Base-by-base conservation (phyloP, 805 yeast genomes). In the Kazachstania taianensis region DNA sequence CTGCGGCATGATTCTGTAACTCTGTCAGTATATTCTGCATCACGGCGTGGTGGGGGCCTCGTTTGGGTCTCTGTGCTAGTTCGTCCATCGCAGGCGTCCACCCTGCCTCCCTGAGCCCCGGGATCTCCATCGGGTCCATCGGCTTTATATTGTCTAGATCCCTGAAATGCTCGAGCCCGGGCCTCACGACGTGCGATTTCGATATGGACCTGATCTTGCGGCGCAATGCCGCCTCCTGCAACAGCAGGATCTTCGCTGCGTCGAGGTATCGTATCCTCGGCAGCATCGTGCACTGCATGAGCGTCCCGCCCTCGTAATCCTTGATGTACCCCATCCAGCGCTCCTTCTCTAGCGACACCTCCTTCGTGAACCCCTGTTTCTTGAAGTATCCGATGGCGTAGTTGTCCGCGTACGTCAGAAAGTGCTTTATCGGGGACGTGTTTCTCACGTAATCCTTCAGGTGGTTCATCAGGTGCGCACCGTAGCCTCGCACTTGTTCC, bases 1-100 rank as follows among this genome's bases (percentile, higher is more conserved):
- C 89, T 4, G 95, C 83, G 0, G 97, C 94, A 59, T 92, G 94
- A 54, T 83, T 85, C 52, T 84, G 92, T 64, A 92, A 58, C 52
- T 92, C 99, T 5, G 85, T 75, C 28, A 92, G 67, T 13, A 92
- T 61, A 38, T 85, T 85, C 48, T 83, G 84, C 94, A 92, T 87
- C 42, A 81, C 81, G 30, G 92, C 92, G 62, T 83, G 83, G 62
- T 92, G 96, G 7, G 96, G 95, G 2, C 94, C 84, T 38, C 96
- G 67, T 56, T 86, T 85, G 2, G 98, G 97, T 52, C 85, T 74
- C 51, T 94, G 89, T 0, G 97, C 97, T 40, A 92, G 64, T 48
- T 85, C 89, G 57, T 92, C 99, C 94, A 92, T 87, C 57, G 89
- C 98, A 25, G 89, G 92, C 22, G 94, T 83, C 98, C 98, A 92